Conservation (phyloP, 2,329 filamentous ascomycete genomes). For the Fusarium sp. region DNA sequence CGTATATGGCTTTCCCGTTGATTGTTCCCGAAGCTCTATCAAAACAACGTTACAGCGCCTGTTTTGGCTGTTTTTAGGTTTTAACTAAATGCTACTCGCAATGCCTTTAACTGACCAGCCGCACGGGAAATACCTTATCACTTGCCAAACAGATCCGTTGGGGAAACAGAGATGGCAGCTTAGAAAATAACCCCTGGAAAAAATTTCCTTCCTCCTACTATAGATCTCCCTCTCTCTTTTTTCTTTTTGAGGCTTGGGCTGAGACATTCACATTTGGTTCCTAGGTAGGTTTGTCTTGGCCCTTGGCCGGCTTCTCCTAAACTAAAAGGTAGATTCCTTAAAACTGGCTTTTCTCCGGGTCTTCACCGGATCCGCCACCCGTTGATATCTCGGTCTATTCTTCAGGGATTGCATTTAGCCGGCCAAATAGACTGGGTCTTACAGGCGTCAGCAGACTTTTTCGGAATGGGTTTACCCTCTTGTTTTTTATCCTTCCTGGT, state of each 20-base stretch:
- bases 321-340: neutral
- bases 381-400: conserved; percentile 40
- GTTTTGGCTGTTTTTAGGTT: neutral
- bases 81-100: neutral
- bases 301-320: neutral
- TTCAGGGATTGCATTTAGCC: conserved; percentile 38
- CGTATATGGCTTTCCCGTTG: conserved; percentile 17
- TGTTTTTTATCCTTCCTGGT: neutral
- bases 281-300: conserved; percentile 13
- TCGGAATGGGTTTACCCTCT: neutral
- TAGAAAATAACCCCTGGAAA: conserved; percentile 13
- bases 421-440: conserved; percentile 21
- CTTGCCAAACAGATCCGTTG: neutral
- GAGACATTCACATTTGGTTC: conserved; percentile 26
- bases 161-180: neutral
- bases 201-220: neutral
- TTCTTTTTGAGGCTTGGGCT: conserved; percentile 22
- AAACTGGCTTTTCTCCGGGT: conserved; percentile 22
- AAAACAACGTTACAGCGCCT: conserved; percentile 21
- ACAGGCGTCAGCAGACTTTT: conserved; percentile 25
- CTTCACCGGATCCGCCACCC: conserved; percentile 37
- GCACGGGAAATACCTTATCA: conserved; percentile 16
- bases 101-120: neutral
- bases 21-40: conserved; percentile 7
- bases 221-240: neutral